Base-by-base conservation (phyloP, 2,329 filamentous ascomycete genomes). In the Fonsecaea erecta region DNA sequence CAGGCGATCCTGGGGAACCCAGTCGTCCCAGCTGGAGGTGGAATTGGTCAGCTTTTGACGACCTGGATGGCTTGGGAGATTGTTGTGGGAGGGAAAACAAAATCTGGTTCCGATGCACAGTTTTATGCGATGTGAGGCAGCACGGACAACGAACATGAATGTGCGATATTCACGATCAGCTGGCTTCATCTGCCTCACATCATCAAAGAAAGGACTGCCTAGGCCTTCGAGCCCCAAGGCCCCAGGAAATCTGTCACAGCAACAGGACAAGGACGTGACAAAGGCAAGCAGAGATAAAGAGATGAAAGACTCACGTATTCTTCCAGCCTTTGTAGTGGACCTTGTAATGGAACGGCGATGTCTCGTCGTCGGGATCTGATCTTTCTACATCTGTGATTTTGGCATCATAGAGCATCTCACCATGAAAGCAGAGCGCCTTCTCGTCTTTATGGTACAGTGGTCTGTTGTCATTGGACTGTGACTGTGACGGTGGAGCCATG, bases 311-410 rank as follows among this genome's bases (percentile, higher is more conserved):
- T 80, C 81, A 91, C 85, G 93, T 97, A 78, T 94, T 93, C 84
- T 99, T 99, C 95, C 95, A 99, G 74, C 95, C 95, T 80, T 98
- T 98, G 83, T 99, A 99, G 80, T 99, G 95, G 62, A 99, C 91
- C 75, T 91, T 91, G 81, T 96, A 99, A 76, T 92, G 88, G 75
- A 88, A 93, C 35, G 90, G 87, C 67, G 89, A 89, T 76, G 88
- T 88, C 78, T 90, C 89, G 74, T 89, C 89, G 52, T 82, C 82
- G 6, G 80, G 76, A 66, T 89, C 86, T 74, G 84, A 83, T 77
- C 82, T 80, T 72, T 85, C 87, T 34, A 91, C 84, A 70, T 97
- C 93, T 70, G 96, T 86, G 59, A 99, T 89, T 80, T 98, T 98
- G 71, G 95, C 95, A 79, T 99, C 95, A 76, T 99, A 99, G 58